Percentiles rank a stretch among this genome's conserved stretches.
phyloP scores from a whole-genome alignment of 2,329 filamentous ascomycete species.

The Dactylellina drechsleri region DNA sequence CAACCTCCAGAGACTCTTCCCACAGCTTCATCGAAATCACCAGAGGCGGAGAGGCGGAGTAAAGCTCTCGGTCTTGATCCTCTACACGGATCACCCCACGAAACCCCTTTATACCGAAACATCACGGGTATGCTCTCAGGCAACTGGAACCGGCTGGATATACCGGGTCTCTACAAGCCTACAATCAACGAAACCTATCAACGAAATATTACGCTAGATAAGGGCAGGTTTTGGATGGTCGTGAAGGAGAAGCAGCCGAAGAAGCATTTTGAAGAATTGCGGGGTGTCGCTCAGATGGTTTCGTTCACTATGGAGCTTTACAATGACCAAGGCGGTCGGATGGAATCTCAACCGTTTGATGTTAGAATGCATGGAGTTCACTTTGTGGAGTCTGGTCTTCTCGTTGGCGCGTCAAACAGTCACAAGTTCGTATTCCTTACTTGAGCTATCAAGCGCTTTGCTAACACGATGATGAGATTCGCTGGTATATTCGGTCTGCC shows the following conservation, averaged over 20 bases:
- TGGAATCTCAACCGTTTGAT: constrained; percentile 63
- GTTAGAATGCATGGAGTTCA: constrained; percentile 85
- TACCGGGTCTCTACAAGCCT: constrained; percentile 35
- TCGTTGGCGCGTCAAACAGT: constrained; percentile 87
- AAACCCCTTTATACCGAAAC: constrained; percentile 43
- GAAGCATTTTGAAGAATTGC: constrained; percentile 44
- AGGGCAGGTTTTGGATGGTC: constrained; percentile 56
- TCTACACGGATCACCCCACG: constrained; percentile 15
- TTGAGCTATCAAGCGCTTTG: neutral
- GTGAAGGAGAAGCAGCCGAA: constrained; percentile 55
- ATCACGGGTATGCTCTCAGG: constrained; percentile 53
- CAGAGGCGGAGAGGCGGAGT: constrained; percentile 14
- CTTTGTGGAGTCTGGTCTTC: constrained; percentile 80
- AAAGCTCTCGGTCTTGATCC: constrained; percentile 25
- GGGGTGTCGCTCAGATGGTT: constrained; percentile 55
- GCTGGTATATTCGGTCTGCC: constrained; percentile 90
- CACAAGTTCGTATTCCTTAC: constrained; percentile 72
- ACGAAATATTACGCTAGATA: constrained; percentile 56
- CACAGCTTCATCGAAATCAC: constrained; percentile 5
- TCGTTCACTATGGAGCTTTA: constrained; percentile 56
- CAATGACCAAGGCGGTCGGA: constrained; percentile 51
- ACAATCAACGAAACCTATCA: constrained; percentile 56
- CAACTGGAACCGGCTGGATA: constrained; percentile 38
- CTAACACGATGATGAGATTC: constrained; percentile 62
- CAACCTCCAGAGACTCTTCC: constrained; percentile 1